Base-by-base conservation (phyloP, 2,329 filamentous ascomycete species). In the Sarocladiaceae sp. region DNA sequence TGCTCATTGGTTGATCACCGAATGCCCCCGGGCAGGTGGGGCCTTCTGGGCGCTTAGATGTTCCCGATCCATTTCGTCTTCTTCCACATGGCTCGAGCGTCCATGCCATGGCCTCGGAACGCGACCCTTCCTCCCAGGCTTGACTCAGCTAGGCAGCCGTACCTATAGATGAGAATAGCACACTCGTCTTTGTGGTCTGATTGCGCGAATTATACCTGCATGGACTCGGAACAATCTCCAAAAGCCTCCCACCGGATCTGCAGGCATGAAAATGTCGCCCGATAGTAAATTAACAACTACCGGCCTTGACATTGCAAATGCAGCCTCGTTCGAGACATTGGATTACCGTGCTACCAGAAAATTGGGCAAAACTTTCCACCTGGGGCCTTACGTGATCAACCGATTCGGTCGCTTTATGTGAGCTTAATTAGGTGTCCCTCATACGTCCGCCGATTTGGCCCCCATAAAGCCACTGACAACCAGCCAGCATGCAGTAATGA, bases 371-470 rank as follows among this genome's bases (percentile, higher is more conserved):
- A n/a, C n/a, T n/a, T n/a, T n/a, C n/a, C n/a, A n/a, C n/a, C 4
- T 40, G 37, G 17, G 8, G 18, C 37, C 18, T 40, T 40, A 40
- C 18, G 37, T 40, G 37, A 40, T 40, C 37, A 40, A 20, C 17
- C 37, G n/a, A n/a, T n/a, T n/a, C n/a, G n/a, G n/a, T n/a, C n/a
- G n/a, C n/a, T n/a, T n/a, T n/a, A n/a, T n/a, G n/a, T n/a, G n/a
- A n/a, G n/a, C n/a, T n/a, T n/a, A n/a, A n/a, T n/a, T n/a, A n/a
- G n/a, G n/a, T n/a, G n/a, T n/a, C n/a, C n/a, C n/a, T n/a, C n/a
- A n/a, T n/a, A n/a, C n/a, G n/a, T n/a, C n/a, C n/a, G n/a, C n/a
- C 40, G 28, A 8, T 44, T 44, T 44, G 40, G 40, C 40, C 40
- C 23, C 40, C 40, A 44, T 44, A 44, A 7, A 44, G 23, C 40